Evolutionary conservation across 169 alveolate genomes (phyloP), one percentile per base, ranked within the genome.

Genomic region (Cryptosporidium felis): DNA sequence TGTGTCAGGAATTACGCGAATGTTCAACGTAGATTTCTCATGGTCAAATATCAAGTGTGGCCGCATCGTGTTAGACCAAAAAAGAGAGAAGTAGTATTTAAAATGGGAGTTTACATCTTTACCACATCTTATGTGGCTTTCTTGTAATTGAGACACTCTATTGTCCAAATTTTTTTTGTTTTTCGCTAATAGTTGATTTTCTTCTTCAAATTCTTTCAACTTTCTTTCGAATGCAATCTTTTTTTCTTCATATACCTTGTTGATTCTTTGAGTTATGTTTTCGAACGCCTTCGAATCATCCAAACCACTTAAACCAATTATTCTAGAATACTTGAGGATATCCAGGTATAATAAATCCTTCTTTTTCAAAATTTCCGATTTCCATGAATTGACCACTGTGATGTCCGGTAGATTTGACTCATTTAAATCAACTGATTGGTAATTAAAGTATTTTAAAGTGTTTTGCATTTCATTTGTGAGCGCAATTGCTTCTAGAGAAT

Each of bases 1-100:
- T 14, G 85, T 42, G 41, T 74, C 85, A n/a, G 85, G 85, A 47
- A 56, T 56, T 0, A 74, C 85, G 21, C 23, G 23, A 16, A 74
- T 74, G 38, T 40, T 53, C 46, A 74, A 56, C 1, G 65, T 53
- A 0, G 85, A 49, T 10, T 74, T 74, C 5, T 74, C 67, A 34
- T 74, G 85, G 40, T 74, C 67, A 49, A 74, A 74, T 36, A 38
- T 53, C 1, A 74, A 42, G 23, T 74, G 85, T 4, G 85, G 85
- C 5, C 61, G 60, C 74, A 74, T 74, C 2, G 85, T 53, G 23
- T 74, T 74, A 8, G 85, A 74, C 85, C 85, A 74, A 21, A 74
- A 74, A 14, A 74, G 28, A 16, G 85, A 74, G 28, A 74, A 74
- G 26, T 74, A 74, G 41, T 53, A 32, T 18, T 74, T 74, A 26